phyloP scores from a whole-genome alignment of 2,329 filamentous ascomycete species.

The Aspergillus terreus region DNA sequence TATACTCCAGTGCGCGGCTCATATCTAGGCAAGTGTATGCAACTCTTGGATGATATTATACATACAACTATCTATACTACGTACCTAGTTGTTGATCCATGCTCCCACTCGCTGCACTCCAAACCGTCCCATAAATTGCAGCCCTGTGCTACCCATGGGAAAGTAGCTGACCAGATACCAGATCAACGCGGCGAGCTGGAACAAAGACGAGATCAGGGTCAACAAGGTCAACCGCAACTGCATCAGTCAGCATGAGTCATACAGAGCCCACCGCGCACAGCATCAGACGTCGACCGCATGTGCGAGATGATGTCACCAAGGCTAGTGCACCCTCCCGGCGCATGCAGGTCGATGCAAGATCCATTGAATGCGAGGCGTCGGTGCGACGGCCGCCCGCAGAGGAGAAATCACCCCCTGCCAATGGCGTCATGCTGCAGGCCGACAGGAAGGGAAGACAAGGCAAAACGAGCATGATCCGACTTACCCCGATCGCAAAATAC shows the following conservation, averaged over 20 bases:
- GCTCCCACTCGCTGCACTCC: conserved; percentile 78
- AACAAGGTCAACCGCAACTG: conserved; percentile 81
- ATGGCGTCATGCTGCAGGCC: background rate
- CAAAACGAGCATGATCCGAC: conserved; percentile 37
- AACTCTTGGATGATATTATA: no score
- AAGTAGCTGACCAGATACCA: conserved; percentile 99
- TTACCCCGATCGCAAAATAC: conserved; percentile 88
- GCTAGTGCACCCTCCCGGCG: background rate
- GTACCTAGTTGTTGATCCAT: conserved; percentile 72
- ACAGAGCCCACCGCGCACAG: background rate
- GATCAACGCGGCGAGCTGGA: conserved; percentile 76
- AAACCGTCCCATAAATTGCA: conserved; percentile 82
- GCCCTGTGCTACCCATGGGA: conserved; percentile 86
- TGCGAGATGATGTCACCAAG: background rate
- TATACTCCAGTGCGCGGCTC: no score
- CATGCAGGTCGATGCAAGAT: background rate
- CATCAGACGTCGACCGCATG: background rate
- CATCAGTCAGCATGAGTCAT: background rate
- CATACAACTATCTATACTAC: no score
- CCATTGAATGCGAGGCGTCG: conserved; percentile 5
- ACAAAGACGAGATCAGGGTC: conserved; percentile 76
- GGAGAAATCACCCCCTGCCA: background rate
- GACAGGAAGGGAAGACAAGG: conserved; percentile 2
- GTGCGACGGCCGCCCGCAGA: conserved; percentile 3
- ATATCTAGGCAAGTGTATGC: no score